Evolutionary conservation across 176 grass and related monocot genomes (phyloP).

Genomic region (Elymus sibiricus): DNA sequence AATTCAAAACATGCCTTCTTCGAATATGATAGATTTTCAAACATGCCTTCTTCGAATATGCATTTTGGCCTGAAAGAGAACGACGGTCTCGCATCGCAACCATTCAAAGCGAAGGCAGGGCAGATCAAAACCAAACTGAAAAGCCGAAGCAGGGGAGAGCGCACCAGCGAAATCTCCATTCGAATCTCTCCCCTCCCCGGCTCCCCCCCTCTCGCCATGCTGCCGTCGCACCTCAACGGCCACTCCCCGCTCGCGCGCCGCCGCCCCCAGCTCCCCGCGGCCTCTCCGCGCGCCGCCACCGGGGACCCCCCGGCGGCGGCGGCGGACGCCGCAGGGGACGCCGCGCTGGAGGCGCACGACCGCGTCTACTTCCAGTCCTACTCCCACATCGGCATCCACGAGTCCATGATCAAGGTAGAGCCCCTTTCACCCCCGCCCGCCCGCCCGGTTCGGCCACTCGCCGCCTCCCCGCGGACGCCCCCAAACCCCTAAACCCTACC

Average conservation of each 20-base stretch:
- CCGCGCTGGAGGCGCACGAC: constrained; percentile 49
- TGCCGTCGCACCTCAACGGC: constrained; percentile 60
- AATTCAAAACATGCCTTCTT: too few species aligned
- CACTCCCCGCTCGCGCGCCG: constrained; percentile 44
- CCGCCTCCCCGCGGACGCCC: background rate
- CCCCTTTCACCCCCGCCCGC: background rate
- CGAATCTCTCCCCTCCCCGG: background rate
- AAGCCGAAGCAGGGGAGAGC: background rate
- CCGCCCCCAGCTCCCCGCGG: constrained; percentile 38
- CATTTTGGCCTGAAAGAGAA: too few species aligned
- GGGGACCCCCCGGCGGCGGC: constrained; percentile 1
- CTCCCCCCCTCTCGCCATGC: constrained; percentile 30
- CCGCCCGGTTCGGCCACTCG: background rate
- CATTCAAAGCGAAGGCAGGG: background rate
- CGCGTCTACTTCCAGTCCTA: constrained; percentile 81
- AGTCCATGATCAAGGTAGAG: constrained; percentile 87
- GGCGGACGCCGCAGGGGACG: constrained; percentile 16
- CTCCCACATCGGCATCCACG: constrained; percentile 77
- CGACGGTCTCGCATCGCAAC: too few species aligned
- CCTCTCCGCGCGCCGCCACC: constrained; percentile 16
- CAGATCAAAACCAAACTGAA: background rate
- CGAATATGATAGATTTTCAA: too few species aligned
- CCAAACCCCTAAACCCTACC: constrained; percentile 28
- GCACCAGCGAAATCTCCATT: background rate
- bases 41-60: too few species aligned